These are phyloP conservation scores for Balansia obtecta DNA, from an alignment of 2,329 filamentous ascomycete species.

Conservation along the genomic window DNA sequence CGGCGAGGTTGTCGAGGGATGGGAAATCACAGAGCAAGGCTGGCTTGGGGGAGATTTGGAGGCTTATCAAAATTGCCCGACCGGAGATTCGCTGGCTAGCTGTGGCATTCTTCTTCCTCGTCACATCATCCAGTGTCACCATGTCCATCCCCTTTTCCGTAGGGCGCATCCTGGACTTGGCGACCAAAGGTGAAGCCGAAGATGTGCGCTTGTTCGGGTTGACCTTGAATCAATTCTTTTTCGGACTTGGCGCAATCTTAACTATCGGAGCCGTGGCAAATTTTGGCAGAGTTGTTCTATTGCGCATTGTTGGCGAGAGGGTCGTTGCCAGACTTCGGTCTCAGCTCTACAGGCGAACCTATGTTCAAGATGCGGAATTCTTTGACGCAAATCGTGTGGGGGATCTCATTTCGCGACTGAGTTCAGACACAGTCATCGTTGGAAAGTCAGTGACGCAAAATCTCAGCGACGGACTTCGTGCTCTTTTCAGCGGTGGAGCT, in stretches of 20 bases:
- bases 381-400: slow-evolving; percentile 96
- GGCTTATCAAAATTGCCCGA: slow-evolving; percentile 76
- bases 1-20: slow-evolving; percentile 77
- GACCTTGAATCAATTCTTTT: slow-evolving; percentile 77
- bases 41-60: slow-evolving; percentile 66
- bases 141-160: slow-evolving; percentile 97
- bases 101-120: slow-evolving; percentile 69
- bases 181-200: slow-evolving; percentile 58
- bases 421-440: slow-evolving; percentile 94
- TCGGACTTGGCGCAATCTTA: slow-evolving; percentile 62
- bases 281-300: slow-evolving; percentile 84
- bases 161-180: slow-evolving; percentile 86
- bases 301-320: slow-evolving; percentile 87
- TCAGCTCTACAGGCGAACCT: slow-evolving; percentile 81
- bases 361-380: slow-evolving; percentile 96
- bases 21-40: slow-evolving; percentile 47
- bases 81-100: slow-evolving; percentile 71
- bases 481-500: slow-evolving; percentile 78
- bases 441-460: slow-evolving; percentile 98
- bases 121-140: slow-evolving; percentile 83
- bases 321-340: slow-evolving; percentile 85
- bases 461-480: slow-evolving; percentile 85
- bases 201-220: slow-evolving; percentile 69
- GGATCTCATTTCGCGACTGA: slow-evolving; percentile 88
- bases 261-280: slow-evolving; percentile 79